These are phyloP conservation scores for Asclepias syriaca DNA, from an alignment of 257 asterid genomes.

Conservation along the genomic window DNA sequence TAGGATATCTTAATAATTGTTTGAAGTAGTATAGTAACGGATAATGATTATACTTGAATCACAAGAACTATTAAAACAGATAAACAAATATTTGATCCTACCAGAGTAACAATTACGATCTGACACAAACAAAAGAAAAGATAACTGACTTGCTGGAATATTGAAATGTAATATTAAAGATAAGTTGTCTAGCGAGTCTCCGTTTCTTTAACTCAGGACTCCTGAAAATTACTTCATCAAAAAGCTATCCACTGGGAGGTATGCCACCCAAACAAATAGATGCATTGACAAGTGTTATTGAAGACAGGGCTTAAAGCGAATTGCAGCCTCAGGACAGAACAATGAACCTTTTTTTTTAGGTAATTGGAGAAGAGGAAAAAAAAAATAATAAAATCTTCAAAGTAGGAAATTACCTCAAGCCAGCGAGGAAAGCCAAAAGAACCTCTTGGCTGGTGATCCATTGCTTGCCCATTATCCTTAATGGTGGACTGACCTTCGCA, in stretches of 20 bases:
- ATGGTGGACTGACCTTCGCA: slow-evolving; percentile 78
- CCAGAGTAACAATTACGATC: neutral
- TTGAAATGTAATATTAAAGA: neutral
- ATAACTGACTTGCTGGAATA: neutral
- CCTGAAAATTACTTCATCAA: neutral
- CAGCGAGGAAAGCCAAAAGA: slow-evolving; percentile 91
- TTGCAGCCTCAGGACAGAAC: neutral
- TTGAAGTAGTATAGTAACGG: neutral
- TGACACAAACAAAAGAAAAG: neutral
- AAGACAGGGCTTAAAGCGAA: neutral
- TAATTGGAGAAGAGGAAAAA: neutral
- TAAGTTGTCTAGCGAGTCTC: neutral
- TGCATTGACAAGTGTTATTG: neutral
- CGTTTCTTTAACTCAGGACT: neutral
- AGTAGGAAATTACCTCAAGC: slow-evolving; percentile 67
- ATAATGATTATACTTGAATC: neutral
- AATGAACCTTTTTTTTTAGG: neutral
- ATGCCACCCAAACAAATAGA: neutral
- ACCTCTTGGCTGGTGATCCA: slow-evolving; percentile 69
- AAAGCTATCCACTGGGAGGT: neutral
- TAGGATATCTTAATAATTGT: neutral
- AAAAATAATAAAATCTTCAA: neutral
- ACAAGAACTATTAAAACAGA: neutral
- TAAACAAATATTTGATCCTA: neutral
- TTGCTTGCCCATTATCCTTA: slow-evolving; percentile 63